phyloP scores from a whole-genome alignment of 495 filamentous ascomycete genomes.

The Hamigera avellanea region DNA sequence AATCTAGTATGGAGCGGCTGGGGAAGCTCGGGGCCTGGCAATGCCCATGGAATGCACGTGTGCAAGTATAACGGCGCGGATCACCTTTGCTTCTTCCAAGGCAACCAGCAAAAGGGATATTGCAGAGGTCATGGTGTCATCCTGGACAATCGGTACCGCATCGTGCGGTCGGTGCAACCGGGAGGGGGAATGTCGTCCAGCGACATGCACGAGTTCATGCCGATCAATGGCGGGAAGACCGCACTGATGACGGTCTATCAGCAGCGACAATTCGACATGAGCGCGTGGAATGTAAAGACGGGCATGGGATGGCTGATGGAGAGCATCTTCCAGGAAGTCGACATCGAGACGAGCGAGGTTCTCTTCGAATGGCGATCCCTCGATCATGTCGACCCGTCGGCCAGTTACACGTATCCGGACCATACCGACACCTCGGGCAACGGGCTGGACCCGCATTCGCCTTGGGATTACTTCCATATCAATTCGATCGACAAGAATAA shows the following conservation, averaged over 20 bases:
- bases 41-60: constrained; percentile 18
- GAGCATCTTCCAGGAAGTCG: constrained; percentile 39
- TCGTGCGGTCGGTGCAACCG: constrained; percentile 32
- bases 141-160: constrained; percentile 37
- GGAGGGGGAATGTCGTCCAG: constrained; percentile 36
- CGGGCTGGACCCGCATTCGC: constrained; percentile 27
- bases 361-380: constrained; percentile 43
- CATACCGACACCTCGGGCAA: constrained; percentile 37
- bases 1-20: constrained; percentile 36
- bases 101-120: constrained; percentile 41
- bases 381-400: constrained; percentile 38
- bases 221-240: constrained; percentile 34
- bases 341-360: constrained; percentile 36
- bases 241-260: constrained; percentile 46
- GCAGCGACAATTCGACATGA: constrained; percentile 42
- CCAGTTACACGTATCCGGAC: constrained; percentile 30
- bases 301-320: constrained; percentile 41
- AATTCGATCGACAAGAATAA: constrained; percentile 50
- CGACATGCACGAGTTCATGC: constrained; percentile 41
- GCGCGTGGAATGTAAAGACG: constrained; percentile 34
- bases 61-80: constrained; percentile 31
- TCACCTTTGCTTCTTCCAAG: constrained; percentile 44
- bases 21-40: constrained; percentile 28
- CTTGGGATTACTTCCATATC: constrained; percentile 58
- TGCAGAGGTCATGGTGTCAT: constrained; percentile 43